phyloP scores from a whole-genome alignment of 2,329 filamentous ascomycete genomes.

The Neospermospora avenae region DNA sequence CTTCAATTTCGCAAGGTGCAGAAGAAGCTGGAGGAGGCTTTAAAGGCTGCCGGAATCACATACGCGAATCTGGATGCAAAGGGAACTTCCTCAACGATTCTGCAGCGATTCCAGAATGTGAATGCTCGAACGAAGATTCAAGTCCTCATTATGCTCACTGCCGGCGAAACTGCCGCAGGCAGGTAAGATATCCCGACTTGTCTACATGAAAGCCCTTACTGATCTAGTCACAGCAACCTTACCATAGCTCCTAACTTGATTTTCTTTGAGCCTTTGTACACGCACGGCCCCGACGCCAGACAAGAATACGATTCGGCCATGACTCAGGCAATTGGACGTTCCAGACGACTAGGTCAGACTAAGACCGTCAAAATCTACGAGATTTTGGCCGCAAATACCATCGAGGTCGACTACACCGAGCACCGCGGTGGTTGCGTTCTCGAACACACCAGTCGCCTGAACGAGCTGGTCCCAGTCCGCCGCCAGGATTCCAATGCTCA shows the following conservation, averaged over 20 bases:
- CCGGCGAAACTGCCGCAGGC: conserved; percentile 56
- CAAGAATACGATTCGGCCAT: conserved; percentile 55
- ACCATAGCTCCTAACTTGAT: conserved; percentile 62
- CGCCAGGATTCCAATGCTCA: too few relatives aligned
- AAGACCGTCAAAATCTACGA: conserved; percentile 54
- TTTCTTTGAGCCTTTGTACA: conserved; percentile 55
- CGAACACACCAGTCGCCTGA: not conserved
- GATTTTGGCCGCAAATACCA: conserved; percentile 22
- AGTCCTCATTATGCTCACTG: conserved; percentile 55
- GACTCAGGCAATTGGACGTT: conserved; percentile 61
- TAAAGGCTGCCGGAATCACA: conserved; percentile 33
- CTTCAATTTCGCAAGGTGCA: conserved; percentile 49
- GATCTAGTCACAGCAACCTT: conserved; percentile 47
- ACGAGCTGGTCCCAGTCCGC: not conserved
- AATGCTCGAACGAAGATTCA: conserved; percentile 29
- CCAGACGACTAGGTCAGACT: conserved; percentile 54
- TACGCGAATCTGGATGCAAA: conserved; percentile 38
- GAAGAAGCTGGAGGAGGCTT: conserved; percentile 35
- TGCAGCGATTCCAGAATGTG: conserved; percentile 41
- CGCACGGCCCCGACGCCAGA: conserved; percentile 39
- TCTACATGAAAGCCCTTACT: not conserved
- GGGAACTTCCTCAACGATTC: conserved; percentile 33
- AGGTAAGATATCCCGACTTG: conserved; percentile 43
- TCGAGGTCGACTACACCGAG: conserved; percentile 22
- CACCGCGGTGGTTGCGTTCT: conserved; percentile 1